A percentile compares a stretch with the other conserved stretches of the same genome.
These are phyloP conservation scores for Murraya paniculata DNA, from an alignment of 345 rosid genomes.

Conservation along the genomic window DNA sequence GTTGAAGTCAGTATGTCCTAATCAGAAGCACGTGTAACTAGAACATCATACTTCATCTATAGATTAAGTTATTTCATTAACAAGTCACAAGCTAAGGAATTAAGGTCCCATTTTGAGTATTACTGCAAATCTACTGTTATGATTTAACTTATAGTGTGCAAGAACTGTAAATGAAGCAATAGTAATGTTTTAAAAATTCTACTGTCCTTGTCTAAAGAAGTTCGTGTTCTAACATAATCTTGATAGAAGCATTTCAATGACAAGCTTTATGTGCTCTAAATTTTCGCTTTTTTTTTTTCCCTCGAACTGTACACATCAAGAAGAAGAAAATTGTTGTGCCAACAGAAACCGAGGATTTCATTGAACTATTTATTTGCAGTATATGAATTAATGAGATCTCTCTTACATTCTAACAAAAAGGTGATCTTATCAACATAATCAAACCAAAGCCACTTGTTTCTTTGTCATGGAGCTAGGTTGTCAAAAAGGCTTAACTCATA, in stretches of 20 bases:
- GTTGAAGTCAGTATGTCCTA: slow-evolving; percentile 27
- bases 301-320: background rate
- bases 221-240: background rate
- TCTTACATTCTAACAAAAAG: background rate
- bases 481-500: background rate
- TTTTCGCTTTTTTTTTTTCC: background rate
- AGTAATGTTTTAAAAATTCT: slow-evolving; percentile 4
- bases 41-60: slow-evolving; percentile 16
- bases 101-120: slow-evolving; percentile 13
- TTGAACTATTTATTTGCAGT: slow-evolving; percentile 3
- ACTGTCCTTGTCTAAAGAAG: slow-evolving; percentile 6
- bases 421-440: slow-evolving; percentile 12
- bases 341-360: slow-evolving; percentile 8
- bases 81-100: slow-evolving; percentile 13
- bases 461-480: slow-evolving; percentile 16
- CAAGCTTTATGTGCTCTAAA: background rate
- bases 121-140: slow-evolving; percentile 7
- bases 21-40: slow-evolving; percentile 28
- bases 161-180: background rate
- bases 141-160: background rate
- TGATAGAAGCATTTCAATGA: background rate
- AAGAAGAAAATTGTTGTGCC: slow-evolving; percentile 15
- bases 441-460: slow-evolving; percentile 18
- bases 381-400: slow-evolving; percentile 18
- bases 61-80: background rate